Percentiles rank a stretch among this genome's conserved stretches.
Evolutionary conservation across 805 yeast genomes (phyloP).

Genomic region (Peterozyma xylosa): DNA sequence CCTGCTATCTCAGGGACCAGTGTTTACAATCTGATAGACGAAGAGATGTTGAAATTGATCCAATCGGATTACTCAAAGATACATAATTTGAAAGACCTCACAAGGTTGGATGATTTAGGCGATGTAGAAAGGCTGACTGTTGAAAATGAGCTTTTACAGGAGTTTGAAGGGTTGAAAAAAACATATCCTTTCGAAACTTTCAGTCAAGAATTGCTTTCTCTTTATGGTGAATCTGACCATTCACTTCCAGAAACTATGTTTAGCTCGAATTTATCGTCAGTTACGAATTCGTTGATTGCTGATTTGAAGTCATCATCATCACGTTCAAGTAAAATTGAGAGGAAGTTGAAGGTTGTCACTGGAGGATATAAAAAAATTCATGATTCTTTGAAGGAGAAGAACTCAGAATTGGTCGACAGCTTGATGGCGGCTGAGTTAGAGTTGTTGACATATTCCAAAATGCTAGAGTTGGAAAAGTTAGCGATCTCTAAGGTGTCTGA

Average conservation of each 20-base stretch:
- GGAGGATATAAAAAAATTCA: slow-evolving; percentile 27
- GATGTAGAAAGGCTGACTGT: slow-evolving; percentile 12
- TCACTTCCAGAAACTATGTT: too few species aligned
- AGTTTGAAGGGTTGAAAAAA: slow-evolving; percentile 3
- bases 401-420: slow-evolving; percentile 11
- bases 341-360: slow-evolving; percentile 17
- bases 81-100: slow-evolving; percentile 15
- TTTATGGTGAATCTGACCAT: too few species aligned
- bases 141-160: background rate
- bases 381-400: slow-evolving; percentile 11
- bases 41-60: slow-evolving; percentile 28
- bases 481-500: slow-evolving; percentile 8
- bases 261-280: too few species aligned
- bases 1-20: background rate
- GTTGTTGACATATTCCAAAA: slow-evolving; percentile 10
- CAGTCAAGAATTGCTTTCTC: slow-evolving; percentile 2
- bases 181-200: slow-evolving; percentile 3
- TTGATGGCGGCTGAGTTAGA: slow-evolving; percentile 7
- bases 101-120: slow-evolving; percentile 23
- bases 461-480: slow-evolving; percentile 6
- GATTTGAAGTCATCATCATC: slow-evolving; percentile 10
- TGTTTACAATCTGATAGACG: slow-evolving; percentile 13
- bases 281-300: slow-evolving; percentile 1
- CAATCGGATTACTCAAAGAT: slow-evolving; percentile 32
- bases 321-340: slow-evolving; percentile 21